A percentile compares a stretch with the other conserved stretches of the same genome.
phyloP scores from a whole-genome alignment of 2,329 filamentous ascomycete species.

The Xylaria hypoxylon region DNA sequence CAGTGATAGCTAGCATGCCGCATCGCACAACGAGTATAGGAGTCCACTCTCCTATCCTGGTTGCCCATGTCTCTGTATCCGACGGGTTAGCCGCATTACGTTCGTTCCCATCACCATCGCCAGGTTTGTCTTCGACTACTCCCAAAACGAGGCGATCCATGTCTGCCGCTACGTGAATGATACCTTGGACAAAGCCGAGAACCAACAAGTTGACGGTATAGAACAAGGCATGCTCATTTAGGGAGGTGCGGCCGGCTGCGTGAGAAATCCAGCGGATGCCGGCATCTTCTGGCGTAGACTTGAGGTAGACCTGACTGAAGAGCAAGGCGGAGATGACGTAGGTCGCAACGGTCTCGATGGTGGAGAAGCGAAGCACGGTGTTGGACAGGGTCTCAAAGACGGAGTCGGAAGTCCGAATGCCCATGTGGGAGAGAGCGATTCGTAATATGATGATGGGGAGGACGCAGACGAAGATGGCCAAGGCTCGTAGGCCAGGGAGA shows the following conservation, averaged over 20 bases:
- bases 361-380: constrained; percentile 68
- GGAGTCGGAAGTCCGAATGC: constrained; percentile 76
- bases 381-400: constrained; percentile 72
- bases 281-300: constrained; percentile 69
- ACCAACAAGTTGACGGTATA: constrained; percentile 76
- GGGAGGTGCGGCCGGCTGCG: constrained; percentile 73
- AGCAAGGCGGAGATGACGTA: constrained; percentile 82
- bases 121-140: constrained; percentile 48
- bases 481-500: constrained; percentile 76
- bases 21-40: constrained; percentile 47
- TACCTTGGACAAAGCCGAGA: constrained; percentile 76
- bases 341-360: constrained; percentile 77
- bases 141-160: constrained; percentile 73
- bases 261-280: constrained; percentile 80
- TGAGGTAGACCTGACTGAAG: constrained; percentile 85
- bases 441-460: constrained; percentile 86
- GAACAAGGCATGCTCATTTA: constrained; percentile 91
- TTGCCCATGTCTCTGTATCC: constrained; percentile 36
- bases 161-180: constrained; percentile 77
- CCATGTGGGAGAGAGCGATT: constrained; percentile 84
- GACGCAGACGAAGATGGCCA: constrained; percentile 80
- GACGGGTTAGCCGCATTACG: neutral
- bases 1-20: constrained; percentile 50
- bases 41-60: constrained; percentile 58
- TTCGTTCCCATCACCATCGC: constrained; percentile 38